These are phyloP conservation scores for Flaveria sonorensis DNA, from an alignment of 129 eudicot genomes.

Conservation along the genomic window DNA sequence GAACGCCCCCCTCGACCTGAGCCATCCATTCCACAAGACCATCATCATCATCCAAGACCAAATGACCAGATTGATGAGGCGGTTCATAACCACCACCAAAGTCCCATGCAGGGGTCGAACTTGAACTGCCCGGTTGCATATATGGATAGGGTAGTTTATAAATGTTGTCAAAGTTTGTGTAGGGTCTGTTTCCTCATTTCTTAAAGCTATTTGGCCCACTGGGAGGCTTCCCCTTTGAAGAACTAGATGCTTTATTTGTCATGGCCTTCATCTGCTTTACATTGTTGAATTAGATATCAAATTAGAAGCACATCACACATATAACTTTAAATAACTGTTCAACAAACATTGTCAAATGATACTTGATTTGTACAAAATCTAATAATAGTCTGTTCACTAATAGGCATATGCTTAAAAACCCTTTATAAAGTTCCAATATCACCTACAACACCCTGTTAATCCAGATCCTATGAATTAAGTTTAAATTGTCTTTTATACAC, in stretches of 20 bases:
- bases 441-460: neutral
- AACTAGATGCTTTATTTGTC: slow-evolving; percentile 66
- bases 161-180: slow-evolving; percentile 37
- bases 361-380: too few relatives aligned
- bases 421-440: too few relatives aligned
- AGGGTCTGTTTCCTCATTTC: slow-evolving; percentile 54
- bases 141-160: slow-evolving; percentile 34
- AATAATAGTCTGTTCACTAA: too few relatives aligned
- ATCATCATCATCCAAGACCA: slow-evolving; percentile 66
- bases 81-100: slow-evolving; percentile 53
- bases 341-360: too few relatives aligned
- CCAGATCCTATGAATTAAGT: neutral
- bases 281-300: slow-evolving; percentile 12
- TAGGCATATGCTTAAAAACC: too few relatives aligned
- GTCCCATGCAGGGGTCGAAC: slow-evolving; percentile 77
- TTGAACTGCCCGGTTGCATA: slow-evolving; percentile 58
- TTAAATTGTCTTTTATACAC: slow-evolving; percentile 5
- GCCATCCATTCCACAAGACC: slow-evolving; percentile 94
- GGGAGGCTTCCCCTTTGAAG: slow-evolving; percentile 56
- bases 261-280: slow-evolving; percentile 76
- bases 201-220: slow-evolving; percentile 49
- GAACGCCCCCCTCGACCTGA: slow-evolving; percentile 96
- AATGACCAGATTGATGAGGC: slow-evolving; percentile 59
- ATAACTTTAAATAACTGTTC: too few relatives aligned
- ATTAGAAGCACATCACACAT: neutral